A percentile compares a stretch with the other conserved stretches of the same genome.
Evolutionary conservation across 331 rosid species (phyloP).

Genomic region (Quercus phellos): DNA sequence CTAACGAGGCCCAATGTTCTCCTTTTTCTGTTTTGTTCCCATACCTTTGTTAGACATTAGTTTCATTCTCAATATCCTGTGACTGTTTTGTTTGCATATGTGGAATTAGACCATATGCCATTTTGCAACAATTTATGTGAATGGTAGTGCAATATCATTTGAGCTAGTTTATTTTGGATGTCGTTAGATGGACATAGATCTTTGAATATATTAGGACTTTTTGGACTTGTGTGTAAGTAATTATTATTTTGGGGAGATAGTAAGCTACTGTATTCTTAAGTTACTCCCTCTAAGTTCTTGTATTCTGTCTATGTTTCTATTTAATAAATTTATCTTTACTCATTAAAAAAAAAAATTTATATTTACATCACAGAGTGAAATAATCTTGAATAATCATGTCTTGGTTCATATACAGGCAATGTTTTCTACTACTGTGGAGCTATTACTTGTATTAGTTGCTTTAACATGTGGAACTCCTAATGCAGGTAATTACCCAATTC

Average conservation of each 20-base stretch:
- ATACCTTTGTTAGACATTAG: not conserved
- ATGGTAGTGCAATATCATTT: not conserved
- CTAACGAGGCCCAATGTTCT: not conserved
- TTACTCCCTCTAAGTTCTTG: no score
- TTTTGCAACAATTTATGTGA: not conserved
- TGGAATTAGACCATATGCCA: not conserved
- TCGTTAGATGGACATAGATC: not conserved
- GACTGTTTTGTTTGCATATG: not conserved
- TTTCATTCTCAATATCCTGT: not conserved
- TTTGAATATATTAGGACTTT: no score
- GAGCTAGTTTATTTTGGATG: not conserved
- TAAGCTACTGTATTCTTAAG: no score
- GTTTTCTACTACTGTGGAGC: not conserved
- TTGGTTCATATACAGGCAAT: not conserved
- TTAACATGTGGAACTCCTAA: slow-evolving; percentile 15
- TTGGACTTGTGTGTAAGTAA: no score
- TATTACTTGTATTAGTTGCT: not conserved
- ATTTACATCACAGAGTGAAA: not conserved
- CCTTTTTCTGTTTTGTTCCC: not conserved
- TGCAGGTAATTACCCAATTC: slow-evolving; percentile 90
- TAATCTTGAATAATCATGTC: not conserved
- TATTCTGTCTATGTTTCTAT: no score
- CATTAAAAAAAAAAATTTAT: no score
- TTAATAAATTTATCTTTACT: no score
- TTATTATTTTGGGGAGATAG: no score